Conservation (phyloP, 805 yeast genomes). For the Teunomyces gatunensis region DNA sequence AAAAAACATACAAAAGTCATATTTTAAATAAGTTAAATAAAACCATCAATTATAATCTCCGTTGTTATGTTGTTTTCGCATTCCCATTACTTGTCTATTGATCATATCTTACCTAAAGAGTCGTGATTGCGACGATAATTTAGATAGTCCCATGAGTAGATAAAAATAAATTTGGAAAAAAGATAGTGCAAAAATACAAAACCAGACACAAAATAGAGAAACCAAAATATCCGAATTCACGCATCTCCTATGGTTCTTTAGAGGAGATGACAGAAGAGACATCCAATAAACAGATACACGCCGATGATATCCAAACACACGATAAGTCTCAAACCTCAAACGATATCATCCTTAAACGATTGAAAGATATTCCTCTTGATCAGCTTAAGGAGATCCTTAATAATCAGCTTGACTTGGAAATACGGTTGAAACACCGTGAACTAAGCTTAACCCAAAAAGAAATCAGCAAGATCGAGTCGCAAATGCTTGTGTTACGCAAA, state of each 20-base stretch:
- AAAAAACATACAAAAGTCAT: too few species aligned
- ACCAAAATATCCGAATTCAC: not conserved
- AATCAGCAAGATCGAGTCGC: conserved; percentile 55
- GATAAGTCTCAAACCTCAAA: not conserved
- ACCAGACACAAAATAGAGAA: not conserved
- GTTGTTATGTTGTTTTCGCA: too few species aligned
- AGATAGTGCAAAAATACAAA: not conserved
- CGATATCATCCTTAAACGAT: conserved; percentile 4
- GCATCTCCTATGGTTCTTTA: not conserved
- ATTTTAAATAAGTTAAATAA: too few species aligned
- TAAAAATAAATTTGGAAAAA: not conserved
- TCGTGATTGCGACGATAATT: too few species aligned
- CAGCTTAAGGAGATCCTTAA: conserved; percentile 34
- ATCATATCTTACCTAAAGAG: too few species aligned
- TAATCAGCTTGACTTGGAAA: conserved; percentile 57
- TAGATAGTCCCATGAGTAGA: too few species aligned
- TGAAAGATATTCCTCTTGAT: conserved; percentile 14
- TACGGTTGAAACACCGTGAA: conserved; percentile 59
- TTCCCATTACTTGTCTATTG: too few species aligned
- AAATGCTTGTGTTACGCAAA: conserved; percentile 50
- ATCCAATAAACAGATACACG: not conserved
- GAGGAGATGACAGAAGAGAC: not conserved
- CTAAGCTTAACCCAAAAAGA: conserved; percentile 49
- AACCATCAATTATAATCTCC: too few species aligned
- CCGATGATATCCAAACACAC: not conserved